Evolutionary conservation across 2,329 filamentous ascomycete genomes (phyloP).

Genomic region (Sporothrix brasiliensis): DNA sequence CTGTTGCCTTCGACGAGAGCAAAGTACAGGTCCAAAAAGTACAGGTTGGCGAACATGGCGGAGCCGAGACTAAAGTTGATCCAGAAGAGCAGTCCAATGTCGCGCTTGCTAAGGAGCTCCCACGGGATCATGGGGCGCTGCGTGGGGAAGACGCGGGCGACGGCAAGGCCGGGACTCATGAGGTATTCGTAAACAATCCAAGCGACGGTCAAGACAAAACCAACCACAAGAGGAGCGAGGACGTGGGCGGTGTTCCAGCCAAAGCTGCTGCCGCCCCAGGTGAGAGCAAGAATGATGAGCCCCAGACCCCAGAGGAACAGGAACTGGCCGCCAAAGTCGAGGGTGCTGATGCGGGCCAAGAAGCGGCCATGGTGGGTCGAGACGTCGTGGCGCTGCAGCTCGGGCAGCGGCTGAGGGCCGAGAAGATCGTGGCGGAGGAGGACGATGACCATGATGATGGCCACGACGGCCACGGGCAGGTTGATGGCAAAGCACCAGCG

Average conservation of each 20-base stretch:
- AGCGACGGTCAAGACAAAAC: constrained; percentile 45
- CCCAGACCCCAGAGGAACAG: constrained; percentile 60
- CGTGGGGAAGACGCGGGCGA: constrained; percentile 53
- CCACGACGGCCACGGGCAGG: constrained; percentile 53
- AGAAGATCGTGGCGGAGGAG: constrained; percentile 62
- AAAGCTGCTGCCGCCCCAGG: constrained; percentile 59
- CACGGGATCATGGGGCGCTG: constrained; percentile 66
- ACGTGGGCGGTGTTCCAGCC: constrained; percentile 55
- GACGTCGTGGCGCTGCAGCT: constrained; percentile 17
- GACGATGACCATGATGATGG: constrained; percentile 57
- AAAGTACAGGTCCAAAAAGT: constrained; percentile 72
- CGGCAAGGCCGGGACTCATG: constrained; percentile 53
- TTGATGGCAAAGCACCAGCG: constrained; percentile 61
- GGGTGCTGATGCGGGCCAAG: constrained; percentile 52
- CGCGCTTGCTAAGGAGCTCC: constrained; percentile 57
- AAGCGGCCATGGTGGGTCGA: constrained; percentile 41
- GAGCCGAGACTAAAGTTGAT: constrained; percentile 64
- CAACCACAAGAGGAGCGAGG: constrained; percentile 53
- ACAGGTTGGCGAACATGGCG: constrained; percentile 60
- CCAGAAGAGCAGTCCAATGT: constrained; percentile 61
- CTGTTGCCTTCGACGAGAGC: constrained; percentile 54
- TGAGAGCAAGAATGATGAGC: constrained; percentile 57
- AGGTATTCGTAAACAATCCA: constrained; percentile 59
- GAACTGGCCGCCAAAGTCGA: constrained; percentile 60
- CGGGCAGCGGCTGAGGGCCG: constrained; percentile 47